Evolutionary conservation across 352 stramenopile genomes (phyloP).

Genomic region (Phytophthora idaei): DNA sequence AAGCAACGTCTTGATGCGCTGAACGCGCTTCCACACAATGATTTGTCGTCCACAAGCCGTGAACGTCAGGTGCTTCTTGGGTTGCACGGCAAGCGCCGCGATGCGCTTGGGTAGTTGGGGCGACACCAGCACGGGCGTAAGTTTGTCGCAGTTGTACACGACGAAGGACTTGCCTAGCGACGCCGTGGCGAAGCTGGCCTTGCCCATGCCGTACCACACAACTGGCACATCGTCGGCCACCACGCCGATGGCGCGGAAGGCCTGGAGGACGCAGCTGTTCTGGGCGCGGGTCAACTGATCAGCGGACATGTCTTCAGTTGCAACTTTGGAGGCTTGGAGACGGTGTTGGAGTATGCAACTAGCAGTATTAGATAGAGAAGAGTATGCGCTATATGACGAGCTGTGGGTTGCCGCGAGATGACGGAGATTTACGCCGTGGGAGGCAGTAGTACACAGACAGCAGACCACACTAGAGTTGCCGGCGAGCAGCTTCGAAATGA

Average conservation of each 20-base stretch:
- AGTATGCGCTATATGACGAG: conserved; percentile 8
- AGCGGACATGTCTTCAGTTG: conserved; percentile 27
- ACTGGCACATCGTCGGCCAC: conserved; percentile 89
- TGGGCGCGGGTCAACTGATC: conserved; percentile 58
- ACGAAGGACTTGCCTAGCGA: conserved; percentile 92
- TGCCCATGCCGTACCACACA: conserved; percentile 86
- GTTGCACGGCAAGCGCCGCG: conserved; percentile 57
- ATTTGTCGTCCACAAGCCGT: conserved; percentile 75
- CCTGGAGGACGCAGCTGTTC: conserved; percentile 81
- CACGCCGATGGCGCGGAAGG: conserved; percentile 91
- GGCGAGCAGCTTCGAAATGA: conserved; percentile 47
- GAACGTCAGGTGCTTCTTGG: conserved; percentile 81
- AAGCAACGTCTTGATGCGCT: conserved; percentile 54
- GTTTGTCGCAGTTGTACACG: conserved; percentile 91
- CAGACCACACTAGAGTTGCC: conserved; percentile 16
- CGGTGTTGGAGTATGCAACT: conserved; percentile 10
- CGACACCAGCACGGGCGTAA: conserved; percentile 86
- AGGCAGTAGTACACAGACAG: conserved; percentile 3
- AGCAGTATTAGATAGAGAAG: conserved; percentile 7
- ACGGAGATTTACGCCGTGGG: conserved; percentile 10
- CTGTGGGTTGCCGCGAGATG: background rate
- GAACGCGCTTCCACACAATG: conserved; percentile 74
- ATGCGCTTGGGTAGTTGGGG: conserved; percentile 83
- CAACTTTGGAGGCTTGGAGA: conserved; percentile 5
- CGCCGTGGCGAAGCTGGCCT: conserved; percentile 87